phyloP scores from a whole-genome alignment of 192 early-diverging fungal species.

The Backusella sp. region DNA sequence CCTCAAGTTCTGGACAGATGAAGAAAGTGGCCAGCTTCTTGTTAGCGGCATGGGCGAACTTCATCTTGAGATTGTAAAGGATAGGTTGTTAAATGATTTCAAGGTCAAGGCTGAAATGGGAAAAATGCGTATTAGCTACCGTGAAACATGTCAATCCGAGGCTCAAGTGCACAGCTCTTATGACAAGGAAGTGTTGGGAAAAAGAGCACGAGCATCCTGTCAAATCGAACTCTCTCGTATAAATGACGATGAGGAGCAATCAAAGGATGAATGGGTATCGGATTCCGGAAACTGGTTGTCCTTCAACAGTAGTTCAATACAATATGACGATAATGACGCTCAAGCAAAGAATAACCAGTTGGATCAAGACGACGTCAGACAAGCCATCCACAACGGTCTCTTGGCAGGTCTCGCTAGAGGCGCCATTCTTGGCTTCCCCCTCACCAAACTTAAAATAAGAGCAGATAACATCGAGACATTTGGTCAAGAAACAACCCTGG shows the following conservation, averaged over 20 bases:
- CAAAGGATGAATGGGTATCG: conserved; percentile 16
- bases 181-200: conserved; percentile 73
- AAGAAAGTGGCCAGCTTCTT: conserved; percentile 86
- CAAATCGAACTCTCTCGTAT: conserved; percentile 53
- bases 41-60: conserved; percentile 94
- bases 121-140: conserved; percentile 81
- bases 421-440: conserved; percentile 74
- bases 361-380: conserved; percentile 28
- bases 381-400: conserved; percentile 67
- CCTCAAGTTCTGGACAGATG: conserved; percentile 65
- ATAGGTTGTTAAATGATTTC: conserved; percentile 78
- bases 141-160: conserved; percentile 65
- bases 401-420: conserved; percentile 70
- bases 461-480: conserved; percentile 53
- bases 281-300: conserved; percentile 46
- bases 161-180: conserved; percentile 46
- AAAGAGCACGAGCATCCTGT: conserved; percentile 57
- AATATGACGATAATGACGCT: background rate
- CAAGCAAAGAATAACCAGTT: conserved; percentile 10
- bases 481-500: conserved; percentile 53
- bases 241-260: conserved; percentile 31
- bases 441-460: conserved; percentile 60
- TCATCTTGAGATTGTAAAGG: conserved; percentile 88
- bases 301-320: conserved; percentile 17
- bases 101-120: conserved; percentile 81